phyloP scores from a whole-genome alignment of 495 filamentous ascomycete genomes.

The Hypoxylon cercidicola region DNA sequence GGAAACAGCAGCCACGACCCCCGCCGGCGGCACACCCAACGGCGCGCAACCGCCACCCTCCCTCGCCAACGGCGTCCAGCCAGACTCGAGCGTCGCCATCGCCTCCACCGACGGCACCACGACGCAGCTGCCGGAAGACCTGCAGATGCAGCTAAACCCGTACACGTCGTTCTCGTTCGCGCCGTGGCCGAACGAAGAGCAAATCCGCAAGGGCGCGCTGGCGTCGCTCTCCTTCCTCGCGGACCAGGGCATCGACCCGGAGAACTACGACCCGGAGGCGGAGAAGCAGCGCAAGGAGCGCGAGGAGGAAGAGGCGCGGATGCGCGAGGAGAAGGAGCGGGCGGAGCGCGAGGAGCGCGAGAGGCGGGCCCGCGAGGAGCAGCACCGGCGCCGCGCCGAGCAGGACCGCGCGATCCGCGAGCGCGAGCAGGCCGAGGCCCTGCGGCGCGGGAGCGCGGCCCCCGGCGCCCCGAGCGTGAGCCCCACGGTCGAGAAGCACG shows the following conservation, averaged over 20 bases:
- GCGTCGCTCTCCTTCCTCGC: slow-evolving; percentile 65
- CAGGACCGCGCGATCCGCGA: slow-evolving; percentile 41
- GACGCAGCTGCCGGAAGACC: slow-evolving; percentile 46
- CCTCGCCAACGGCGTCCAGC: slow-evolving; percentile 27
- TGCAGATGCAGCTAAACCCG: slow-evolving; percentile 64
- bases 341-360: slow-evolving; percentile 57
- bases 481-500: slow-evolving; percentile 45
- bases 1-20: slow-evolving; percentile 40
- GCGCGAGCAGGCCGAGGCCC: slow-evolving; percentile 47
- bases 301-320: slow-evolving; percentile 50
- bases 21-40: slow-evolving; percentile 43
- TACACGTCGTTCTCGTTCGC: slow-evolving; percentile 61
- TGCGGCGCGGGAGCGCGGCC: slow-evolving; percentile 49
- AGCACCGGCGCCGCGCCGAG: slow-evolving; percentile 47
- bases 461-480: slow-evolving; percentile 6
- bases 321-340: slow-evolving; percentile 56
- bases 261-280: slow-evolving; percentile 63
- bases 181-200: slow-evolving; percentile 75
- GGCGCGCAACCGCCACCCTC: slow-evolving; percentile 17
- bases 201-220: slow-evolving; percentile 71
- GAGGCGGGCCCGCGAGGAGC: slow-evolving; percentile 48
- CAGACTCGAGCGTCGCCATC: slow-evolving; percentile 13
- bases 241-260: slow-evolving; percentile 67
- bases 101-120: slow-evolving; percentile 1
- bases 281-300: slow-evolving; percentile 56